Base-by-base conservation (phyloP, 2,329 filamentous ascomycete species). In the Alternaria metachromatica region DNA sequence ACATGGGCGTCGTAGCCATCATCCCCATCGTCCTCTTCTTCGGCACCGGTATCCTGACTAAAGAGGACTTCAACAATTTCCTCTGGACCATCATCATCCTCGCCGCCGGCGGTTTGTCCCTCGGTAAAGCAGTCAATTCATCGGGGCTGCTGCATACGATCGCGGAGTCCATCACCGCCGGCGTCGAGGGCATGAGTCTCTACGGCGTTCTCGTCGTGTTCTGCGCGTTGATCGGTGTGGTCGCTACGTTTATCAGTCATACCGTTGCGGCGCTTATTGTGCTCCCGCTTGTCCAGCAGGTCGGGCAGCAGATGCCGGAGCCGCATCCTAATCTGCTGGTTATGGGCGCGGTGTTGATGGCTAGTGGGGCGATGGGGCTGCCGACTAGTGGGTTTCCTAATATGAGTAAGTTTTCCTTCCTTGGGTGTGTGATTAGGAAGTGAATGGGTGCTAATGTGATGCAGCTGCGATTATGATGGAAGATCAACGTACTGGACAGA, bases 31-130 rank as follows among this genome's bases (percentile, higher is more conserved):
- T 97, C 4, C 85, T 97, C 45, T 99, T 99, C 86, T 99, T 99
- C 74, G 96, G 96, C 58, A 94, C 94, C 2, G 96, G 96, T 11
- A 95, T 98, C 70, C 85, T 99, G 30, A 98, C 94, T 53, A 99
- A 98, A 82, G 96, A 98, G 81, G 96, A 99, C 82, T 99, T 99
- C 79, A 99, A 99, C 85, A 99, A 99, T 81, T 99, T 99, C 81
- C 91, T 97, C 43, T 99, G 96, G 96, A 99, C 96, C 20, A 99
- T 99, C 81, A 97, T 99, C 81, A 98, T 99, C 75, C 90, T 99
- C 20, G 96, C 96, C 0, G 95, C 96, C 0, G 96, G 96, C 50
- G 96, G 96, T 8, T 84, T 99, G 33, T 94, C 94, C 1, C 88
- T 99, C 0, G 96, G 96, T 60, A 97, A 97, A 80, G 92, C 95